Conservation (phyloP, 768 basidiomycete species). For the Suillus discolor region DNA sequence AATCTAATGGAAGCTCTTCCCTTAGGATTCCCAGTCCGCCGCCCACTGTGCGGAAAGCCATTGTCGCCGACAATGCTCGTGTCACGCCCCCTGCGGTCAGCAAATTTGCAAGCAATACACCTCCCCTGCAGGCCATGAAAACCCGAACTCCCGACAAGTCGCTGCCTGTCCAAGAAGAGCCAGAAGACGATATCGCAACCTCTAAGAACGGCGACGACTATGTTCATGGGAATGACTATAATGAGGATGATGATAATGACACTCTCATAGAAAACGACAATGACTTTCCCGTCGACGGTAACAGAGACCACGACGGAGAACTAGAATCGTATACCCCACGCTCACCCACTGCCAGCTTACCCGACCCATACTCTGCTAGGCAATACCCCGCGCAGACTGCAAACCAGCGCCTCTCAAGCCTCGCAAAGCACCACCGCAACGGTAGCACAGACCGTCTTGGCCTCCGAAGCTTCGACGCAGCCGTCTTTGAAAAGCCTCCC, state of each 20-base stretch:
- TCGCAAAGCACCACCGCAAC: constrained; percentile 54
- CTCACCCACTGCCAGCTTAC: constrained; percentile 64
- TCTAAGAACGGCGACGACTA: constrained; percentile 46
- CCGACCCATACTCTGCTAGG: constrained; percentile 42
- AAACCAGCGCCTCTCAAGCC: constrained; percentile 33
- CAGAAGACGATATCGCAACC: constrained; percentile 59
- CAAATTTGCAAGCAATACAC: constrained; percentile 52
- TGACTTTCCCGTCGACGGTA: constrained; percentile 35
- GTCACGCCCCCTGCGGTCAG: constrained; percentile 38
- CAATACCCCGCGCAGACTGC: constrained; percentile 34
- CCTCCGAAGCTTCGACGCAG: constrained; percentile 58
- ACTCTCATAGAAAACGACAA: constrained; percentile 46
- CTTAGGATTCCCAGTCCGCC: constrained; percentile 30
- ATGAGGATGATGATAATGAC: constrained; percentile 48
- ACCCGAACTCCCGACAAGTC: constrained; percentile 71
- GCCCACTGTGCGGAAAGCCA: constrained; percentile 28
- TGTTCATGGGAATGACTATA: constrained; percentile 39
- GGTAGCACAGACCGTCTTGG: constrained; percentile 65
- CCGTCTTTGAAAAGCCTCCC: constrained; percentile 50
- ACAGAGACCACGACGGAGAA: constrained; percentile 46
- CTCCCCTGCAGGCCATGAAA: constrained; percentile 53
- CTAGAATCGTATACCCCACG: constrained; percentile 66
- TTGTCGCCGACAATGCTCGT: constrained; percentile 25
- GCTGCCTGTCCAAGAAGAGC: constrained; percentile 76
- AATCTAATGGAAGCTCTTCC: constrained; percentile 30